Conservation (phyloP, 768 basidiomycete genomes). For the Candolleomyces aberdarensis region DNA sequence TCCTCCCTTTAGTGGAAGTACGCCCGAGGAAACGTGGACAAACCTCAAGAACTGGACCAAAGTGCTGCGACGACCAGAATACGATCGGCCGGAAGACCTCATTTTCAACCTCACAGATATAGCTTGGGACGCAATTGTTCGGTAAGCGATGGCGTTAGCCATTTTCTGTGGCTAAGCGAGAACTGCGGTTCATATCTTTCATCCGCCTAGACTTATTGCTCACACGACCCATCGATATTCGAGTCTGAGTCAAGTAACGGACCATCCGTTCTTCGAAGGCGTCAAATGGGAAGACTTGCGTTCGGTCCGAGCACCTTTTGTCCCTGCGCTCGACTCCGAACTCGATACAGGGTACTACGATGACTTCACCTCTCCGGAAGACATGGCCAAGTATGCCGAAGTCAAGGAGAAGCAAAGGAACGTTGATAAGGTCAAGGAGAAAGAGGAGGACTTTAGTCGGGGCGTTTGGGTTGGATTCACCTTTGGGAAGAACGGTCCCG, state of each 20-base stretch:
- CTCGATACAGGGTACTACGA: constrained; percentile 95
- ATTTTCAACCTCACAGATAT: constrained; percentile 94
- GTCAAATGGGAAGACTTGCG: constrained; percentile 82
- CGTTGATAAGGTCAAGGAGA: constrained; percentile 89
- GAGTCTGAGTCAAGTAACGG: constrained; percentile 66
- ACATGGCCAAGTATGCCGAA: constrained; percentile 99
- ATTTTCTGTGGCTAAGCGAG: no score
- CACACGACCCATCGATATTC: constrained; percentile 79
- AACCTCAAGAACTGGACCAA: constrained; percentile 98
- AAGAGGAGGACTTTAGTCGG: constrained; percentile 65
- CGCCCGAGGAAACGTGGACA: constrained; percentile 97
- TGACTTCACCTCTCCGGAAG: constrained; percentile 82
- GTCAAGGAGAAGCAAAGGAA: constrained; percentile 96
- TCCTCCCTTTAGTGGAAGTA: constrained; percentile 95
- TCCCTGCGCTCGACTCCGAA: constrained; percentile 92
- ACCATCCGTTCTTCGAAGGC: constrained; percentile 79
- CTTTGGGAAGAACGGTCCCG: constrained; percentile 84
- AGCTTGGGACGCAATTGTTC: constrained; percentile 92
- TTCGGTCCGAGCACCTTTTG: constrained; percentile 77
- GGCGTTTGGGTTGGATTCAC: constrained; percentile 93
- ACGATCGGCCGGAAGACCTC: constrained; percentile 92
- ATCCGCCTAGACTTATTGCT: constrained; percentile 68
- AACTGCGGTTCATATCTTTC: neutral
- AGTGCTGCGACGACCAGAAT: constrained; percentile 88
- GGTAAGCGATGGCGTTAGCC: constrained; percentile 40